Evolutionary conservation across 169 alveolate genomes (phyloP).

Genomic region (Plasmodium knowlesi): DNA sequence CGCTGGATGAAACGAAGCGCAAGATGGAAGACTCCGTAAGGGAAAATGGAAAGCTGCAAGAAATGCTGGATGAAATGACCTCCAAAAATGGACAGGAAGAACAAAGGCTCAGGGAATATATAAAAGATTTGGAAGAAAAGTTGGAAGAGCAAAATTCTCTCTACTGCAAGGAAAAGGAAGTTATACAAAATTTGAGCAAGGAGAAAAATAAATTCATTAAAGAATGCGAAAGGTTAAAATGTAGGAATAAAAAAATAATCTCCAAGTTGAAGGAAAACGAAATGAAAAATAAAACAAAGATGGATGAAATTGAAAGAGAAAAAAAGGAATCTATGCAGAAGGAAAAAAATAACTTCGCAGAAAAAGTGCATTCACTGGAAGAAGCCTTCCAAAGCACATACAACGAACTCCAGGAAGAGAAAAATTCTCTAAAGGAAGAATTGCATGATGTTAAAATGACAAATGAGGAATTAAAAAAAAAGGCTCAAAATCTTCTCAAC

Average conservation of each 20-base stretch:
- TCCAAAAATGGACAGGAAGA: conserved; percentile 15
- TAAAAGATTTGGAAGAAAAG: conserved; percentile 13
- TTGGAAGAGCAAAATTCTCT: conserved; percentile 7
- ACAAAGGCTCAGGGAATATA: background rate
- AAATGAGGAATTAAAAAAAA: conserved; percentile 57
- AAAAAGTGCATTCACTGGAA: conserved; percentile 50
- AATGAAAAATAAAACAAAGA: background rate
- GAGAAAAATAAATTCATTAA: conserved; percentile 53
- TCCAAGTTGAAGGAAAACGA: conserved; percentile 42
- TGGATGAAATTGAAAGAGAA: conserved; percentile 29
- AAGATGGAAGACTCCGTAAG: background rate
- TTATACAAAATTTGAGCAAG: conserved; percentile 30
- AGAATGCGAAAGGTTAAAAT: conserved; percentile 56
- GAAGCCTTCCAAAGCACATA: conserved; percentile 49
- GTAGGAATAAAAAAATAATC: conserved; percentile 53
- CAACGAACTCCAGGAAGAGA: conserved; percentile 37
- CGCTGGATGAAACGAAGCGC: conserved; percentile 11
- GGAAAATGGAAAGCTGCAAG: conserved; percentile 1
- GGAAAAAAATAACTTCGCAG: conserved; percentile 24
- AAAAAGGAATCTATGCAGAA: conserved; percentile 20
- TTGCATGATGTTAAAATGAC: conserved; percentile 20
- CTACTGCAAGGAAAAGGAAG: conserved; percentile 49
- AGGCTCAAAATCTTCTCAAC: conserved; percentile 54
- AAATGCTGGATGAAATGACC: background rate
- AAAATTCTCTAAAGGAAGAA: conserved; percentile 19